Conservation (phyloP, 169 alveolate genomes). For the Plasmodium gaboni region DNA sequence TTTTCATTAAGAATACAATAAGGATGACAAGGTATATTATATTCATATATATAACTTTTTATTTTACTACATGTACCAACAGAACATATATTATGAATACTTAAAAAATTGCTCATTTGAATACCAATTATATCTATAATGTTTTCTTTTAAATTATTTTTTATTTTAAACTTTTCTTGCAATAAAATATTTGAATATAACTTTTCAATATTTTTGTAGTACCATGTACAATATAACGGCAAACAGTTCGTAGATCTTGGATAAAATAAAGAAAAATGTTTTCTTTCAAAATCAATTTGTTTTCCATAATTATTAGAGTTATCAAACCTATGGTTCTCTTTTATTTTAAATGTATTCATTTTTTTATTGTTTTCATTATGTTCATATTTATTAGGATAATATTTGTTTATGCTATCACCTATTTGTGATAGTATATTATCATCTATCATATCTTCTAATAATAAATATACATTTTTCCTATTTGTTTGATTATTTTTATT, state of each 20-base stretch:
- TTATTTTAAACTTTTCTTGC: constrained; percentile 72
- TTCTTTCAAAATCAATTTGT: constrained; percentile 4
- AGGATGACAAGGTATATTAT: constrained; percentile 72
- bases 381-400: neutral
- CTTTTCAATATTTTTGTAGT: constrained; percentile 50
- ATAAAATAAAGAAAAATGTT: constrained; percentile 35
- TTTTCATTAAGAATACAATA: constrained; percentile 65
- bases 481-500: neutral
- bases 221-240: constrained; percentile 63
- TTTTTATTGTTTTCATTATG: neutral
- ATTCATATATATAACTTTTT: constrained; percentile 59
- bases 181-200: constrained; percentile 16
- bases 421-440: neutral
- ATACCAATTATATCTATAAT: constrained; percentile 22
- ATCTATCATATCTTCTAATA: constrained; percentile 3
- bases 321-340: neutral
- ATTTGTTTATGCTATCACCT: neutral
- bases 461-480: neutral
- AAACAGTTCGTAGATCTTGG: constrained; percentile 33
- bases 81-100: constrained; percentile 37
- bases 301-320: neutral
- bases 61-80: constrained; percentile 61
- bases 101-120: constrained; percentile 30
- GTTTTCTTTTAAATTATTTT: constrained; percentile 48
- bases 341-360: neutral